phyloP scores from a whole-genome alignment of 768 basidiomycete genomes.

The Boletus pseudopeckii region DNA sequence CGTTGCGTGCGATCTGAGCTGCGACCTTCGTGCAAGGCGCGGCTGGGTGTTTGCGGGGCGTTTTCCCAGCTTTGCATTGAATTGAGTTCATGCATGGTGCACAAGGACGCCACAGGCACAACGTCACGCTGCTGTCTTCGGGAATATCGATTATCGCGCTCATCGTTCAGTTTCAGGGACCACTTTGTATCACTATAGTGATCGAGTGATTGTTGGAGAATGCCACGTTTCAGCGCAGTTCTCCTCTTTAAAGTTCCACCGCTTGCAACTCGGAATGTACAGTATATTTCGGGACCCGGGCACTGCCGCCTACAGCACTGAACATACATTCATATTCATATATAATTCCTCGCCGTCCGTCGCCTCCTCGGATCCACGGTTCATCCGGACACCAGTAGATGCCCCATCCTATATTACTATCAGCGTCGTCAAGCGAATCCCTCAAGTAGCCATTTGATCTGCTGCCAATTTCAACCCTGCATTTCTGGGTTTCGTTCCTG shows the following conservation, averaged over 20 bases:
- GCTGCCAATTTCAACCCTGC: not conserved
- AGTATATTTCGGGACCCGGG: not conserved
- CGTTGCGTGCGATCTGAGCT: not conserved
- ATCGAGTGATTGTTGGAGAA: not conserved
- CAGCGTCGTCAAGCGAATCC: not conserved
- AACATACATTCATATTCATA: not conserved
- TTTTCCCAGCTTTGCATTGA: too few relatives aligned
- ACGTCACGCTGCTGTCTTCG: not conserved
- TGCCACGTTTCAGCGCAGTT: not conserved
- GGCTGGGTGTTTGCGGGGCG: slow-evolving; percentile 22
- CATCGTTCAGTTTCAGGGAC: not conserved
- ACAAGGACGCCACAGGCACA: not conserved
- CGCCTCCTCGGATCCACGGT: slow-evolving; percentile 6
- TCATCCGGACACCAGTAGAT: not conserved
- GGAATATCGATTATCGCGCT: not conserved
- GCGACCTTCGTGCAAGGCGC: slow-evolving; percentile 17
- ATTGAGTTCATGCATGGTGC: not conserved
- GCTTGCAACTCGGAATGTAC: not conserved
- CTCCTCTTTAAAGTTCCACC: not conserved
- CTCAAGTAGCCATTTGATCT: not conserved
- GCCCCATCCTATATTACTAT: too few relatives aligned
- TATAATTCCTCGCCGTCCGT: not conserved
- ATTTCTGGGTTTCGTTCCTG: not conserved
- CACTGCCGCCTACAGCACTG: not conserved
- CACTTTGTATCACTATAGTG: not conserved